Evolutionary conservation across 1,139 yeast genomes (phyloP), one percentile per base, ranked within the genome.

Genomic region (Candida neerlandica): DNA sequence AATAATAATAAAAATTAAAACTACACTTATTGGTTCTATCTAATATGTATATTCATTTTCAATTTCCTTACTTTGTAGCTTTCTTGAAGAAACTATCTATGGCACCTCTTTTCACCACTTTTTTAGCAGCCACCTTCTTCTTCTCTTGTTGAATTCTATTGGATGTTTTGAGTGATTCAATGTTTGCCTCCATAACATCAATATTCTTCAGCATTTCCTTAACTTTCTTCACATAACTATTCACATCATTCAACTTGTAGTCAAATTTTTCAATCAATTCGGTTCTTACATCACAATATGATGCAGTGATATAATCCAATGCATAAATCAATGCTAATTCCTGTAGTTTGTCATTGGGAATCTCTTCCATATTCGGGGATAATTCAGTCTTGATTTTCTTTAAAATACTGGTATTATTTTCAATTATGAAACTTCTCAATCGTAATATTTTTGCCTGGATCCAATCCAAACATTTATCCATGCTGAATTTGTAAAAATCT

Each of bases 81-180:
- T 58, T 68, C 56, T 75, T 79, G 66, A 84, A 84, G 56, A 84
- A 84, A 45, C 81, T 78, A 60, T 84, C 89, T 32, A 84, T 68
- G 1, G 87, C 86, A 1, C 89, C 89, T 11, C 29, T n/a, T 21
- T 38, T 38, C 15, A 23, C 18, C n/a, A 38, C 41, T 10, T 76
- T 80, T 35, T 61, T 62, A 51, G 61, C 65, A 51, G 61, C 65
- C 2, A 56, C 46, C 44, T 67, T 66, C 47, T 62, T 57, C 48
- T 58, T 62, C 15, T 52, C 46, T 29, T 56, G 55, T 10, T 47
- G 46, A 2, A 10, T 14, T 5, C 23, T 38, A 14, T 38, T 38
- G n/a, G 32, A 21, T 4, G 41, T n/a, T 38, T 38, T 38, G 14
- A 38, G 41, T 4, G 29, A 21, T 4, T 6, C n/a, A 2, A 38